phyloP scores from a whole-genome alignment of 495 filamentous ascomycete genomes.

The Xylaria castorea region DNA sequence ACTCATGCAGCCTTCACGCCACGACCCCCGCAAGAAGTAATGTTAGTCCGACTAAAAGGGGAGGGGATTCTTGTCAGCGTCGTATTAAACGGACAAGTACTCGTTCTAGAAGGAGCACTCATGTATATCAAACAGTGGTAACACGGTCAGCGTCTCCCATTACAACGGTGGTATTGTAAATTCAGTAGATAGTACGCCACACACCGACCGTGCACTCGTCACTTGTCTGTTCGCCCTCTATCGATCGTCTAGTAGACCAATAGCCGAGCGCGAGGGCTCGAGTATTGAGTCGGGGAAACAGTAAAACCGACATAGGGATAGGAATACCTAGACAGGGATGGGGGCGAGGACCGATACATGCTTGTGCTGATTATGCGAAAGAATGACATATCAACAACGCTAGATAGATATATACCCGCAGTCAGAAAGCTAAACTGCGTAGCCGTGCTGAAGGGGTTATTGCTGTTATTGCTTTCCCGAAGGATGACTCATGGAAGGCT shows the following conservation, averaged over 20 bases:
- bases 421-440: background rate
- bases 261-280: conserved; percentile 13
- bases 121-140: conserved; percentile 1
- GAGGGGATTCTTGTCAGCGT: conserved; percentile 16
- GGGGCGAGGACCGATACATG: background rate
- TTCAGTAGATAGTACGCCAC: conserved; percentile 10
- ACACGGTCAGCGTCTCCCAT: conserved; percentile 15
- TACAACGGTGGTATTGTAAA: conserved; percentile 16
- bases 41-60: conserved; percentile 6
- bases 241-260: background rate
- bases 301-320: background rate
- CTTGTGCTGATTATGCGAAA: conserved; percentile 13
- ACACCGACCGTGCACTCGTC: background rate
- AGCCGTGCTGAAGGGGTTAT: background rate
- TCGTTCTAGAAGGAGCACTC: conserved; percentile 21
- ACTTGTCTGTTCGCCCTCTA: background rate
- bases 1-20: conserved; percentile 15
- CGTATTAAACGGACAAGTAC: conserved; percentile 3
- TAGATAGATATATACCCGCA: background rate
- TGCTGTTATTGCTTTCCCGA: background rate
- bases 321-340: background rate
- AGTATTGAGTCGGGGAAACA: conserved; percentile 4
- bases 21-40: conserved; percentile 21
- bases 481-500: background rate
- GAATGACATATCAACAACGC: conserved; percentile 23